Evolutionary conservation across 2,329 filamentous ascomycete genomes (phyloP).

Genomic region (Diaporthe sp.): DNA sequence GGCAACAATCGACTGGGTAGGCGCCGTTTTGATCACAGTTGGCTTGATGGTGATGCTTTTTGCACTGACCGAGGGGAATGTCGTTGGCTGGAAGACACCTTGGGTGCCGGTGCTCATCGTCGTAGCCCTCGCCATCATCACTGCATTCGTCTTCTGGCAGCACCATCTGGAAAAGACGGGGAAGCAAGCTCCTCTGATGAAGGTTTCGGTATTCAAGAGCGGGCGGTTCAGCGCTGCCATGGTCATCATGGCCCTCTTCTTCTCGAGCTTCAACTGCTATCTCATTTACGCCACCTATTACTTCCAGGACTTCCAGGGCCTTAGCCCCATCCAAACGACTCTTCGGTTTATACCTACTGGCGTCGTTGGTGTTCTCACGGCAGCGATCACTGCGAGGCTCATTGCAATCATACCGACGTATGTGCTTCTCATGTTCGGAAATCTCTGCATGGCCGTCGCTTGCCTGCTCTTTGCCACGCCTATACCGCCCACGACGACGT

Average conservation of each 20-base stretch:
- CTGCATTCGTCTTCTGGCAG: slow-evolving; percentile 72
- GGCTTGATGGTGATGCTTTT: slow-evolving; percentile 75
- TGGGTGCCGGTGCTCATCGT: slow-evolving; percentile 73
- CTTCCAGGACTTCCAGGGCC: slow-evolving; percentile 75
- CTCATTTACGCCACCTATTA: slow-evolving; percentile 77
- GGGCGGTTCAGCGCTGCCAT: slow-evolving; percentile 72
- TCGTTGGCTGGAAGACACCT: slow-evolving; percentile 74
- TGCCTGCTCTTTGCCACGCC: slow-evolving; percentile 74
- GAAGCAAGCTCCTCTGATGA: slow-evolving; percentile 70
- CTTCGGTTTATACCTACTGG: slow-evolving; percentile 77
- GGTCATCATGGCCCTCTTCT: slow-evolving; percentile 75
- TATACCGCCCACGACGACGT: slow-evolving; percentile 70
- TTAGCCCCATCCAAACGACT: slow-evolving; percentile 74
- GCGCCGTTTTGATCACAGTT: slow-evolving; percentile 71
- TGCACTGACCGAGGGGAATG: slow-evolving; percentile 76
- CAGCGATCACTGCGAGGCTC: slow-evolving; percentile 67
- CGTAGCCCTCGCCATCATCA: slow-evolving; percentile 67
- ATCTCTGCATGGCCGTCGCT: slow-evolving; percentile 65
- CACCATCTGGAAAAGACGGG: slow-evolving; percentile 67
- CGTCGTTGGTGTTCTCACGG: slow-evolving; percentile 68
- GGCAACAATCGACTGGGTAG: slow-evolving; percentile 74
- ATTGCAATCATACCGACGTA: slow-evolving; percentile 69
- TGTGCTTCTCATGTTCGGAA: slow-evolving; percentile 70
- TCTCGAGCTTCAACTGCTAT: slow-evolving; percentile 76
- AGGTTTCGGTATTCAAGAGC: slow-evolving; percentile 73